These are phyloP conservation scores for Annulohypoxylon moriforme DNA, from an alignment of 495 filamentous ascomycete genomes.

Conservation along the genomic window DNA sequence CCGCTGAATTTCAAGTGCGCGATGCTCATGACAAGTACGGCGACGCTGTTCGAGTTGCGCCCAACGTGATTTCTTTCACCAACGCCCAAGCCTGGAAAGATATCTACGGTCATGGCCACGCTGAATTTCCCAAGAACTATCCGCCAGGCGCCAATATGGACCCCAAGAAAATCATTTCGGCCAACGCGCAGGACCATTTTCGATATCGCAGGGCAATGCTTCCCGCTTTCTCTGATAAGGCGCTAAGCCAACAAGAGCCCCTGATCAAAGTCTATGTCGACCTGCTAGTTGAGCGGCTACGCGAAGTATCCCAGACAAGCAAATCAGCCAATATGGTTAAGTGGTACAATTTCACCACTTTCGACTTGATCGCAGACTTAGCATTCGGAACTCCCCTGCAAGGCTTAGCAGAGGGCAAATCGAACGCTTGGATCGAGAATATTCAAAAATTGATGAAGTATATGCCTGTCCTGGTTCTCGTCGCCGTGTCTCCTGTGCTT, in stretches of 20 bases:
- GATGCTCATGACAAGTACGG: conserved; percentile 59
- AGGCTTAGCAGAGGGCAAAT: conserved; percentile 53
- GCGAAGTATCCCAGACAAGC: conserved; percentile 48
- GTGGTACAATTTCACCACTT: conserved; percentile 72
- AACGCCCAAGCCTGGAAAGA: conserved; percentile 60
- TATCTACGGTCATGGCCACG: conserved; percentile 60
- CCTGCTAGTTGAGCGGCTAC: conserved; percentile 57
- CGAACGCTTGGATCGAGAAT: conserved; percentile 55
- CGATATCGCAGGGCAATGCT: conserved; percentile 57
- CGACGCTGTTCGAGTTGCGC: conserved; percentile 57
- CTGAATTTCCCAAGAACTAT: conserved; percentile 44
- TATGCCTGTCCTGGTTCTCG: conserved; percentile 42
- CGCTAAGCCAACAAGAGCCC: conserved; percentile 59
- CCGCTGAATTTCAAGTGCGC: conserved; percentile 31
- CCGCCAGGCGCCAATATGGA: conserved; percentile 42
- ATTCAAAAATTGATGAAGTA: conserved; percentile 47
- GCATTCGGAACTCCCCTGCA: conserved; percentile 68
- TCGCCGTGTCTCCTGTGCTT: conserved; percentile 48
- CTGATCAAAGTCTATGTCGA: conserved; percentile 60
- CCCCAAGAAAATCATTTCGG: conserved; percentile 48
- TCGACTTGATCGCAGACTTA: conserved; percentile 72
- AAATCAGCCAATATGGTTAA: conserved; percentile 56
- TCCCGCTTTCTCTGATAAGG: conserved; percentile 65
- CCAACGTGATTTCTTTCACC: conserved; percentile 58
- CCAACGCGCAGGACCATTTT: conserved; percentile 52